Evolutionary conservation across 805 yeast species (phyloP).

Genomic region (Saturnispora sekii): DNA sequence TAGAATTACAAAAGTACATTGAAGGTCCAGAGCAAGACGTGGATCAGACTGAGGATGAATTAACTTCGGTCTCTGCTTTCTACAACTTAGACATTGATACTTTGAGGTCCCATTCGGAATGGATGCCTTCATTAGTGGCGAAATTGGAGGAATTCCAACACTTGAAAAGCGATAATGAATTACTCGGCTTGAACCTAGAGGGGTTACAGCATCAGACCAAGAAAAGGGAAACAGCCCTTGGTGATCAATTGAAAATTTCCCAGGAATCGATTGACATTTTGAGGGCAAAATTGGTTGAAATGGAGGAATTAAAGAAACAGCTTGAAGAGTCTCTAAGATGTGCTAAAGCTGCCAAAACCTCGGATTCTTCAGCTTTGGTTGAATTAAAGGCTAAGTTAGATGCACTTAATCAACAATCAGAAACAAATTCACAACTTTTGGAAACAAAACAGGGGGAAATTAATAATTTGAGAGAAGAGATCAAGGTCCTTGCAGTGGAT

Average conservation of each 20-base stretch:
- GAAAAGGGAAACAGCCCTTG: conserved; percentile 27
- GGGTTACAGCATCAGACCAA: conserved; percentile 28
- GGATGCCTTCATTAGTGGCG: conserved; percentile 22
- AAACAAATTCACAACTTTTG: conserved; percentile 26
- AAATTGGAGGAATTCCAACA: conserved; percentile 28
- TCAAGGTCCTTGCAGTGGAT: conserved; percentile 30
- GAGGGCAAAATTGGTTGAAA: conserved; percentile 14
- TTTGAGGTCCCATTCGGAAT: conserved; percentile 15
- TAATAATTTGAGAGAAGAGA: conserved; percentile 30
- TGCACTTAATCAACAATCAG: conserved; percentile 21
- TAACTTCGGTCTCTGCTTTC: conserved; percentile 26
- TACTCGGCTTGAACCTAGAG: conserved; percentile 32
- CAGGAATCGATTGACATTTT: conserved; percentile 18
- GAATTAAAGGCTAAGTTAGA: conserved; percentile 13
- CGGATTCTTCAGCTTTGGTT: conserved; percentile 9
- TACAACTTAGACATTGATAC: conserved; percentile 22
- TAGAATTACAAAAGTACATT: background rate
- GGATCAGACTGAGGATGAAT: conserved; percentile 9
- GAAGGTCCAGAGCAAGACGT: background rate
- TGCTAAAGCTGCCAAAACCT: background rate
- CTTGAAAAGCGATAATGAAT: conserved; percentile 29
- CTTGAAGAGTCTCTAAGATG: conserved; percentile 9
- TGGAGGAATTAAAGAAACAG: conserved; percentile 16
- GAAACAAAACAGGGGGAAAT: conserved; percentile 30
- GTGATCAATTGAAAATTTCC: conserved; percentile 20